Percentiles rank a stretch among this genome's conserved stretches.
These are phyloP conservation scores for Hymenoscyphus repandus DNA, from an alignment of 2,329 filamentous ascomycete genomes.

Conservation along the genomic window DNA sequence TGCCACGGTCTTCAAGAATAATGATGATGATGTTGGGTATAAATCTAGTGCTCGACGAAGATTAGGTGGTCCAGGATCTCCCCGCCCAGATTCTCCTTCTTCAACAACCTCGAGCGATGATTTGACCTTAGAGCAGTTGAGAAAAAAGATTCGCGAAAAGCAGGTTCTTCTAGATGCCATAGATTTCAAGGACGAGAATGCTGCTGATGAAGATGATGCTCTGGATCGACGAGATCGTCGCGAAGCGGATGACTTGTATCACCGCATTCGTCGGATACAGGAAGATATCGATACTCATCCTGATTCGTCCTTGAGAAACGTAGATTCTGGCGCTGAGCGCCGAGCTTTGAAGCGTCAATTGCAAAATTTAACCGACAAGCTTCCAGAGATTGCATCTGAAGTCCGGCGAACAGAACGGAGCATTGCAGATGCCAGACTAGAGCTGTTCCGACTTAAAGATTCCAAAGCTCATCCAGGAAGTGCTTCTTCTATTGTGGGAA, in stretches of 20 bases:
- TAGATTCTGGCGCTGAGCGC: slow-evolving; percentile 84
- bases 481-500: slow-evolving; percentile 78
- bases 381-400: slow-evolving; percentile 87
- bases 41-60: slow-evolving; percentile 88
- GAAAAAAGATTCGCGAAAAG: slow-evolving; percentile 90
- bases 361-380: slow-evolving; percentile 79
- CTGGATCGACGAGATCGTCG: slow-evolving; percentile 85
- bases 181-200: slow-evolving; percentile 91
- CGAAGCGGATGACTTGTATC: slow-evolving; percentile 90
- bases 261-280: slow-evolving; percentile 83
- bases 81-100: slow-evolving; percentile 71
- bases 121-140: slow-evolving; percentile 76
- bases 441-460: slow-evolving; percentile 89
- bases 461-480: slow-evolving; percentile 85
- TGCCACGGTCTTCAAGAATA: slow-evolving; percentile 94
- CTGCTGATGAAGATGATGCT: slow-evolving; percentile 83
- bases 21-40: slow-evolving; percentile 88
- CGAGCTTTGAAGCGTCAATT: slow-evolving; percentile 83
- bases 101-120: slow-evolving; percentile 73
- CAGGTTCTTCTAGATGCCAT: slow-evolving; percentile 92
- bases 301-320: slow-evolving; percentile 61
- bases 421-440: slow-evolving; percentile 85
- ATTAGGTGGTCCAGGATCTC: slow-evolving; percentile 66
- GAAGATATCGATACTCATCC: slow-evolving; percentile 93
- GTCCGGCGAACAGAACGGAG: slow-evolving; percentile 86